Evolutionary conservation across 225 moss, liverwort and hornwort genomes (phyloP).

Genomic region (Bryum argenteum): DNA sequence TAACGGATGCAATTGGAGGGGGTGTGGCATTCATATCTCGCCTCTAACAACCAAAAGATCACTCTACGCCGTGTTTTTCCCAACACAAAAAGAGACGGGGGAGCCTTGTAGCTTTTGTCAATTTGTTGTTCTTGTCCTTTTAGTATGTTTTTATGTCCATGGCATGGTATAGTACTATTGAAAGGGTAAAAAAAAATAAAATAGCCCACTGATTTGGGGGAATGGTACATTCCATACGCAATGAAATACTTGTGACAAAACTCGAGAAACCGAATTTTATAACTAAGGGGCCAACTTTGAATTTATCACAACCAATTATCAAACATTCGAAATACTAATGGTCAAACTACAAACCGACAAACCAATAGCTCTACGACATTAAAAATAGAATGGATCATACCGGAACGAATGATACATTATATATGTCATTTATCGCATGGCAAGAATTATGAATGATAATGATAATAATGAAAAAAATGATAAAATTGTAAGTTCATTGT

Average conservation of each 20-base stretch:
- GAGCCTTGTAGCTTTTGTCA: neutral
- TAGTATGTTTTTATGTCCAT: neutral
- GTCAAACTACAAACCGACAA: neutral
- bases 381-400: neutral
- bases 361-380: neutral
- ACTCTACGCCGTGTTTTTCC: neutral
- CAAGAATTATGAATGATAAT: too few species aligned
- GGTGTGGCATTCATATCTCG: neutral
- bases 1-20: too few species aligned
- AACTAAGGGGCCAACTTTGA: neutral
- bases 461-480: too few species aligned
- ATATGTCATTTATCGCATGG: too few species aligned
- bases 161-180: neutral
- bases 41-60: neutral
- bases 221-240: neutral
- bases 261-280: slow-evolving; percentile 8
- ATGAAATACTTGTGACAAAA: neutral
- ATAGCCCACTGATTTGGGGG: neutral
- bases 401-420: too few species aligned
- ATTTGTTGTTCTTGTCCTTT: slow-evolving; percentile 5
- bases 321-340: neutral
- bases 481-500: too few species aligned
- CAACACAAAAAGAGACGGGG: neutral
- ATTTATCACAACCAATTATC: slow-evolving; percentile 17
- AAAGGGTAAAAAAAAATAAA: slow-evolving; percentile 5